Base-by-base conservation (phyloP, 305 asterid genomes). In the Rubia occidens region DNA sequence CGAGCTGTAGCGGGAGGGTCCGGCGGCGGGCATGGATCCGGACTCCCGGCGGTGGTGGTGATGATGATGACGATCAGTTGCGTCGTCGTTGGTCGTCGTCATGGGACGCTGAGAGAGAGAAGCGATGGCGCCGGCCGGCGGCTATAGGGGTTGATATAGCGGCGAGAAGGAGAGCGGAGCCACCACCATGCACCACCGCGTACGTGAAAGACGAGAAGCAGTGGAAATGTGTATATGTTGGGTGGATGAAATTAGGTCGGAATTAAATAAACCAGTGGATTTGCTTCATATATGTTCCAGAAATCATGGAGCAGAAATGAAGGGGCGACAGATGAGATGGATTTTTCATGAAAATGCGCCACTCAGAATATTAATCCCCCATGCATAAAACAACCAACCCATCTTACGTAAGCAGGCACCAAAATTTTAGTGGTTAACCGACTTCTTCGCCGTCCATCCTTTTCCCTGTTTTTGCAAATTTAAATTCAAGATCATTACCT, bases 131-230 rank as follows among this genome's bases (percentile, higher is more conserved):
- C 61, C 47, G 62, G 62, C 62, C 29, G 20, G 43, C 70, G 4
- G 67, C 68, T 20, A 51, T 42, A 8, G 1, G 13, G 53, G 7
- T 51, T 15, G 1, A 51, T 51, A 51, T 3, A 51, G 56, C 55
- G 18, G 43, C 26, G 39, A 5, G 55, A 29, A 43, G 11, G 32
- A 51, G 9, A 26, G 51, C 60, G 61, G 32, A 67, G 61, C 61
- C 71, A n/a, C 47, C 61, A 51, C 71, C 71, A 49, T 37, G 64
- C 70, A 24, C 61, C 61, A 67, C 47, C 60, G 37, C 63, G 39
- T 58, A 24, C 44, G 18, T 60, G 61, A 60, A 26, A 5, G 5
- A 11, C 8, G 17, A 26, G 42, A 26, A 29, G 18, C 37, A 60
- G 6, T 11, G 10, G 62, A 9, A 32, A 32, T 32, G 37, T 32